Base-by-base conservation (phyloP, 495 filamentous ascomycete genomes). In the Aeminium ludgeri region DNA sequence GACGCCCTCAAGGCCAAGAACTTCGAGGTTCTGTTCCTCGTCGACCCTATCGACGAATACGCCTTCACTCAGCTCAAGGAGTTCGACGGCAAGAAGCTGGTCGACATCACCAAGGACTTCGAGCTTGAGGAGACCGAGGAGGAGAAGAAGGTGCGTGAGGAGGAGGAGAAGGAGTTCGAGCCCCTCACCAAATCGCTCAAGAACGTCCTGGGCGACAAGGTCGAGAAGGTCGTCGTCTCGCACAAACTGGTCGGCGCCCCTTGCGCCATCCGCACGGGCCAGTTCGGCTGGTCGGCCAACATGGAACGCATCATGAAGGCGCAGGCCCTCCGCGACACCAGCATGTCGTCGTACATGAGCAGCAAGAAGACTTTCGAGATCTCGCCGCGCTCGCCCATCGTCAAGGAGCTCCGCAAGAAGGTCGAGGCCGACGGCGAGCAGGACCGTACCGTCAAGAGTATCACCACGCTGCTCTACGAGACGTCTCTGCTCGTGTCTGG, bases 301-400 rank as follows among this genome's bases (percentile, higher is more conserved):
- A 97, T 97, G 89, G 89, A 97, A 78, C 91, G 89, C 72, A 97
- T 97, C 77, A 97, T 97, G 89, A 97, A 97, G 78, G 91, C 89
- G 25, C 89, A 97, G 73, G 89, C 89, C 62, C 84, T 97, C 53
- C 91, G 89, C 69, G 89, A 97, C 68, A 96, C 89, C 58, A 94
- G 86, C 51, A 97, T 97, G 89, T 79, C 72, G 68, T 92, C 83
- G 46, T 97, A 97, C 80, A 97, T 97, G 89, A 86, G 84, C 44
- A 95, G 87, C 57, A 97, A 97, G 86, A 97, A 97, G 82, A 97
- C 91, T 40, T 96, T 97, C 52, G 89, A 97, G 71, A 95, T 97
- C 66, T 94, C 87, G n/a, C 89, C 89, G 63, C 85, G 86, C 73
- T 92, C 83, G 47, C 57, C 85, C 48, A 97, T 97, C 69, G 78